Evolutionary conservation across 1,284 basidiomycete species (phyloP).

Genomic region (Cryptococcus sp.): DNA sequence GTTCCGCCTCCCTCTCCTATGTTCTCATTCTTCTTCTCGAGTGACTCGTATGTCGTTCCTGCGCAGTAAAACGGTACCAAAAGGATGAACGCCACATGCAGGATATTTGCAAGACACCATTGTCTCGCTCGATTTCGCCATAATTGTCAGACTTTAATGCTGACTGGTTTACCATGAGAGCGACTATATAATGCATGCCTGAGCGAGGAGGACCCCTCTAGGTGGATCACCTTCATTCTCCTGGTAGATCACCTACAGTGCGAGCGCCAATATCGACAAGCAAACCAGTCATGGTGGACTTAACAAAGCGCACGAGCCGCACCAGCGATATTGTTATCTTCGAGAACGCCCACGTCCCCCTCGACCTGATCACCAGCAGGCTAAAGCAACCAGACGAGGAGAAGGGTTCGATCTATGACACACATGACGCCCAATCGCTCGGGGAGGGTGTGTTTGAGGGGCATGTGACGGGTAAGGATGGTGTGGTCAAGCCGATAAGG

Average conservation of each 20-base stretch:
- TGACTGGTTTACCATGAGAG: too few relatives aligned
- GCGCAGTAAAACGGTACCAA: too few relatives aligned
- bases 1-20: too few relatives aligned
- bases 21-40: too few relatives aligned
- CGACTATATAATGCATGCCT: too few relatives aligned
- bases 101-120: too few relatives aligned
- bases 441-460: neutral
- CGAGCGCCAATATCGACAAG: too few relatives aligned
- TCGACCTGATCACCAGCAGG: neutral
- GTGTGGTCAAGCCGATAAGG: neutral
- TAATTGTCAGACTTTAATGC: too few relatives aligned
- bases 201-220: too few relatives aligned
- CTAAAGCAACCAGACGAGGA: neutral
- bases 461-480: neutral
- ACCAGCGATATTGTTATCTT: conserved; percentile 4
- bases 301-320: neutral
- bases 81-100: too few relatives aligned
- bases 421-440: neutral
- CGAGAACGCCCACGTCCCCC: neutral
- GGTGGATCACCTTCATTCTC: neutral
- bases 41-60: too few relatives aligned
- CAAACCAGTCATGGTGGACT: neutral
- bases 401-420: neutral
- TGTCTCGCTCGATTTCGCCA: too few relatives aligned
- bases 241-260: neutral